Percentiles rank a stretch among this genome's conserved stretches.
Conservation (phyloP, 202 grass and related monocot genomes). For the Tripidium arundinaceum region DNA sequence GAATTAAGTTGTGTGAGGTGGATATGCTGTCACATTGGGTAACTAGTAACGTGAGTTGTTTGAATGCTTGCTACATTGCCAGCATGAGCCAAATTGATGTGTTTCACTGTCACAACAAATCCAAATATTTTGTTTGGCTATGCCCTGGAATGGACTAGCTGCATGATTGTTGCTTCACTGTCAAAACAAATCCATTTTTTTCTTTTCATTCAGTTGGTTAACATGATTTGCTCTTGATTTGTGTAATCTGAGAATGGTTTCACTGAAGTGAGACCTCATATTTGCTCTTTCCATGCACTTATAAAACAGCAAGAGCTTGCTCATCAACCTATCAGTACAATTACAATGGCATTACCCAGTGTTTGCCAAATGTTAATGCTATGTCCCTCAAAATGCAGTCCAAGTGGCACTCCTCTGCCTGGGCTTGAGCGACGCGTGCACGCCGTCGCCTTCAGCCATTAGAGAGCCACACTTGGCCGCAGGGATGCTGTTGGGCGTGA, state of each 20-base stretch:
- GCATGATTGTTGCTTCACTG: neutral
- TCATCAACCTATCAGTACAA: neutral
- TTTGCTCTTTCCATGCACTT: neutral
- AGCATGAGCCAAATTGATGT: neutral
- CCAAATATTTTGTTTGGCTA: neutral
- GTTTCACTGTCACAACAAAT: neutral
- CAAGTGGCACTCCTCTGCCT: slow-evolving; percentile 43
- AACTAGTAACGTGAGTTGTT: neutral
- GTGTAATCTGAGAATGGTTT: neutral
- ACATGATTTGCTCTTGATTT: neutral
- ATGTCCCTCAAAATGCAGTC: slow-evolving; percentile 14
- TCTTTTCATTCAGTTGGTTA: neutral
- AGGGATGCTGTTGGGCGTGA: slow-evolving; percentile 28
- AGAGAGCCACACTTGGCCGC: neutral
- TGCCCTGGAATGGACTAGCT: no score
- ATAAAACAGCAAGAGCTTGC: neutral
- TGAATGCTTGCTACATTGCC: neutral
- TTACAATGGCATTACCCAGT: neutral
- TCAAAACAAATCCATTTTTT: no score
- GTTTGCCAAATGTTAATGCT: neutral
- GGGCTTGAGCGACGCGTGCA: slow-evolving; percentile 12
- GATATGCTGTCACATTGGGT: neutral
- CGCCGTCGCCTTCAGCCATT: neutral
- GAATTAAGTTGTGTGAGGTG: neutral
- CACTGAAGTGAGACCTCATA: neutral